Evolutionary conservation across 305 asterid genomes (phyloP).

Genomic region (Rubia balearica): DNA sequence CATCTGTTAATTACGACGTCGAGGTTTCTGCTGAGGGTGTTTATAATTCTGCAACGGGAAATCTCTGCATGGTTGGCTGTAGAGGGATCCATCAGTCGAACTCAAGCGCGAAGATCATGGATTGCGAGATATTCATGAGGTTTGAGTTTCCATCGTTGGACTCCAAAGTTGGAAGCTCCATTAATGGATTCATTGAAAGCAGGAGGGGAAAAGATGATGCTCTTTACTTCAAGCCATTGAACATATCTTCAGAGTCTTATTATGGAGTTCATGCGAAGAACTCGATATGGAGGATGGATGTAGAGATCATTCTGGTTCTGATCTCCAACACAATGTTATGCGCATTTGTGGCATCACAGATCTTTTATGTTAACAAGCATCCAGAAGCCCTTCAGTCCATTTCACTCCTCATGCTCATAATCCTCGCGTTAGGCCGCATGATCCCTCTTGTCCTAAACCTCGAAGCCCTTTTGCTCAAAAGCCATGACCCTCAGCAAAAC

Average conservation of each 20-base stretch:
- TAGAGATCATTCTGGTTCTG: constrained; percentile 52
- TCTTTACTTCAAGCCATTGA: constrained; percentile 43
- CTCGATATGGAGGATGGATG: constrained; percentile 60
- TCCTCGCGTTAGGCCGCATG: constrained; percentile 50
- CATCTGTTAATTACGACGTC: constrained; percentile 13
- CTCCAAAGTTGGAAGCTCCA: constrained; percentile 15
- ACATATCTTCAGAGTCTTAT: constrained; percentile 22
- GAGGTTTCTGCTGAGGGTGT: constrained; percentile 56
- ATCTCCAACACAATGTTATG: constrained; percentile 48
- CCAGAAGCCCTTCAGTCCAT: constrained; percentile 31
- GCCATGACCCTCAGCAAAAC: constrained; percentile 20
- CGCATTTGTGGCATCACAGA: constrained; percentile 38
- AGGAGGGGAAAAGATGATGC: constrained; percentile 31
- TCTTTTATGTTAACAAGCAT: constrained; percentile 38
- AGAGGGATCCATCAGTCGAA: constrained; percentile 23
- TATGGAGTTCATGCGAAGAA: constrained; percentile 20
- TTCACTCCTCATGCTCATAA: constrained; percentile 41
- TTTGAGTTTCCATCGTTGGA: constrained; percentile 34
- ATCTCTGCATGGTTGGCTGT: constrained; percentile 71
- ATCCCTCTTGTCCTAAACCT: constrained; percentile 55
- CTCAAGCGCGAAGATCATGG: constrained; percentile 15
- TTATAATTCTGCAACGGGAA: constrained; percentile 42
- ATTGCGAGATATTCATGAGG: constrained; percentile 48
- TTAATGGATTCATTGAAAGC: constrained; percentile 49
- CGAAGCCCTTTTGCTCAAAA: constrained; percentile 39